Evolutionary conservation across 2,329 filamentous ascomycete species (phyloP), one percentile per base, ranked within the genome.

Genomic region (Xylariaceae sp.): DNA sequence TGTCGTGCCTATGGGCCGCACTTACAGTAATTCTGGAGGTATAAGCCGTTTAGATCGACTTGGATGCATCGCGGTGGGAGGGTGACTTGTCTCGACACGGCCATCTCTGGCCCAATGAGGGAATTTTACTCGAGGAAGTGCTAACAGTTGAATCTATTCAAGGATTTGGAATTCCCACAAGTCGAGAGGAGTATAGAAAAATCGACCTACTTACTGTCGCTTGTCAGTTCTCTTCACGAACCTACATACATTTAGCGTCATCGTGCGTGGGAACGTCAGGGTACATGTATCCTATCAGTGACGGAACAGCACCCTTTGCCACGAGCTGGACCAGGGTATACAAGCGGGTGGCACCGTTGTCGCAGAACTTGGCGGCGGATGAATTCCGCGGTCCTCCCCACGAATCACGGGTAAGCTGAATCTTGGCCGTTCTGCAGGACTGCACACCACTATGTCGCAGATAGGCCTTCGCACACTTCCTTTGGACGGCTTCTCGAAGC

Each of bases 81-180:
- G 32, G 33, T 35, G 42, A n/a, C 43, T 42, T 48, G 50, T 57
- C 51, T 51, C 27, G 43, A 53, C 40, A 21, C 27, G 29, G 49
- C 35, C 41, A 57, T 27, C 16, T 40, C 24, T 36, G 29, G 39
- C 53, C 53, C 40, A 30, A 59, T 44, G 20, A 20, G 57, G 57
- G 30, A 53, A 57, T 50, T 57, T 59, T 59, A 57, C 40, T 57
- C 57, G 57, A 59, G 45, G 16, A 54, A 39, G 3, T 15, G 32
- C 32, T 15, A 44, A 41, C 29, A 37, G 33, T 20, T 45, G 29
- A n/a, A 41, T 7, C 26, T 45, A 16, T 26, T 20, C 23, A 6
- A 59, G n/a, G 45, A 59, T 59, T 59, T 59, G 57, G 57, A 59
- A 59, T 59, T 37, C 21, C 9, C 16, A 20, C 5, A 46, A 20